Evolutionary conservation across 116 monocot species (phyloP).

Genomic region (Iris pallida): DNA sequence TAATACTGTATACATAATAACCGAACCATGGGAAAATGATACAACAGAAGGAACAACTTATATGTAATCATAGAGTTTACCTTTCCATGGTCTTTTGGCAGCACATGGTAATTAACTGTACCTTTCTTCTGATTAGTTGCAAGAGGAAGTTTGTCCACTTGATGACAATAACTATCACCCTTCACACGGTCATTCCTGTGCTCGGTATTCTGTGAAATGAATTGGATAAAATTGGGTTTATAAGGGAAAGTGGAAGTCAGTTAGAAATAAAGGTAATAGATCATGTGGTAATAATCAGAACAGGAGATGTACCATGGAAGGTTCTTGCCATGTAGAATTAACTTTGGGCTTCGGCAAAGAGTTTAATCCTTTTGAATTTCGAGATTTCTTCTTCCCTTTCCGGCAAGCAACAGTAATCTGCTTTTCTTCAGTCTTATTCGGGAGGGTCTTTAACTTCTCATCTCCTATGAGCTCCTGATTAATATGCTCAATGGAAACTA

Average conservation of each 20-base stretch:
- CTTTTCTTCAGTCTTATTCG: conserved; percentile 31
- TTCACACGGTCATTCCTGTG: background rate
- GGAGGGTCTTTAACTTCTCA: conserved; percentile 25
- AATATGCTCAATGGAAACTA: conserved; percentile 45
- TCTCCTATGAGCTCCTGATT: conserved; percentile 74
- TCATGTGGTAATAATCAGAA: background rate
- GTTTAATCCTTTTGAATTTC: conserved; percentile 36
- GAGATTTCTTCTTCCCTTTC: conserved; percentile 53
- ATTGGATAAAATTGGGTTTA: background rate
- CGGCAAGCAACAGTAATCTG: conserved; percentile 17
- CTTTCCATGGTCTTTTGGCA: conserved; percentile 17
- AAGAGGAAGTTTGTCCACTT: conserved; percentile 9
- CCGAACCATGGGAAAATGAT: no score
- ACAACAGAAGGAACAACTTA: no score
- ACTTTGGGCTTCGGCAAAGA: conserved; percentile 31
- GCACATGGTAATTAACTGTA: background rate
- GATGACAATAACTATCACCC: conserved; percentile 9
- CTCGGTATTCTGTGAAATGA: conserved; percentile 7
- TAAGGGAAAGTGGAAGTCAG: background rate
- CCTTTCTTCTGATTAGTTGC: conserved; percentile 22
- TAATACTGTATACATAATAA: conserved; percentile 1
- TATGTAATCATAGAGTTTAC: conserved; percentile 1
- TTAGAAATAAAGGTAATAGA: no score
- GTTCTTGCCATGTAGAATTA: conserved; percentile 11
- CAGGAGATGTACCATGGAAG: conserved; percentile 13